Conservation (phyloP, 2,329 filamentous ascomycete species). For the Coleophoma eucalyptorum region DNA sequence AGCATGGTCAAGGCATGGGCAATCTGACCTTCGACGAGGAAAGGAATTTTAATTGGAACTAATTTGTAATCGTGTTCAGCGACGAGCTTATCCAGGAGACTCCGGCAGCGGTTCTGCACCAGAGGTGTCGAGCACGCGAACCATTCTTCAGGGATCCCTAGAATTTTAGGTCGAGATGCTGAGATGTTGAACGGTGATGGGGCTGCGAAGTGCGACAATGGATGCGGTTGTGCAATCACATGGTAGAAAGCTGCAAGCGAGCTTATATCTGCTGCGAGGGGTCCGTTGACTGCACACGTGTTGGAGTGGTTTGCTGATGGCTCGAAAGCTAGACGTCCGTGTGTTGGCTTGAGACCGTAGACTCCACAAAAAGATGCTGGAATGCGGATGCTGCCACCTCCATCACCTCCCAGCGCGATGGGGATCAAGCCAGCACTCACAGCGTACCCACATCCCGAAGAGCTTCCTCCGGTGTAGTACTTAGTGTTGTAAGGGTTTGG, state of each 20-base stretch:
- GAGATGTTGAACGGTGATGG: conserved; percentile 20
- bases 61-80: too few species aligned
- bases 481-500: too few species aligned
- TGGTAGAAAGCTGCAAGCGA: conserved; percentile 65
- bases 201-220: conserved; percentile 50
- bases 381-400: conserved; percentile 71
- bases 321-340: conserved; percentile 26
- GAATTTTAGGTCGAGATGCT: conserved; percentile 35
- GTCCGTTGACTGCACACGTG: conserved; percentile 63
- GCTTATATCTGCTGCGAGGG: conserved; percentile 62
- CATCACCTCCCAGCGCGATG: conserved; percentile 67
- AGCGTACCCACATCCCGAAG: conserved; percentile 47
- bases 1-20: too few species aligned
- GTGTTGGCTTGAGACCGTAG: conserved; percentile 5
- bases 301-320: conserved; percentile 56
- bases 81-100: too few species aligned
- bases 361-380: conserved; percentile 48
- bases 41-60: too few species aligned
- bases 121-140: conserved; percentile 37
- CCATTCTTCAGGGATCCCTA: conserved; percentile 65
- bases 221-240: conserved; percentile 60
- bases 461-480: too few species aligned
- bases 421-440: conserved; percentile 69
- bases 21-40: too few species aligned
- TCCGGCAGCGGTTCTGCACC: too few species aligned